phyloP scores from a whole-genome alignment of 441 rosid genomes.

The Biscutella laevigata region DNA sequence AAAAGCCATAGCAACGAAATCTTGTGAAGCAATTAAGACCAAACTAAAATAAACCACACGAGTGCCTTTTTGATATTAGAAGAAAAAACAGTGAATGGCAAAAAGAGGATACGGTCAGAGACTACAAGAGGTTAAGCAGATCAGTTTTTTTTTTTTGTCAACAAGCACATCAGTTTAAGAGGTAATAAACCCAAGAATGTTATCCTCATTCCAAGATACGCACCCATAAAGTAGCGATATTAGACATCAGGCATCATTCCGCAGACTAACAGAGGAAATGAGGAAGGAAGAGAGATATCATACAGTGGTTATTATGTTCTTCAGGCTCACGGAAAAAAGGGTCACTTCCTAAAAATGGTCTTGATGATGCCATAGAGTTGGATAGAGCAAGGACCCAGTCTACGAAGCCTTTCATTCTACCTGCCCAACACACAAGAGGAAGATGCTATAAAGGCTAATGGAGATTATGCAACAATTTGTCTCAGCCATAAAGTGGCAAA shows the following conservation, averaged over 20 bases:
- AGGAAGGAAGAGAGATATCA: not conserved
- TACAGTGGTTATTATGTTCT: constrained; percentile 37
- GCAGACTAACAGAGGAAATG: not conserved
- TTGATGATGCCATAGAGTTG: constrained; percentile 53
- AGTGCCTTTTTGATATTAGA: not conserved
- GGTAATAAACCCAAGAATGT: not conserved
- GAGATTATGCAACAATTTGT: not conserved
- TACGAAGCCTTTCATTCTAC: constrained; percentile 63
- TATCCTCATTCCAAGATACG: not conserved
- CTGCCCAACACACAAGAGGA: constrained; percentile 8
- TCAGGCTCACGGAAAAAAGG: constrained; percentile 32
- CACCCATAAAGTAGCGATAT: not conserved
- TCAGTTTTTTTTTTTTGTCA: too few species aligned
- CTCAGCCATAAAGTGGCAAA: not conserved
- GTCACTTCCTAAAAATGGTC: constrained; percentile 46
- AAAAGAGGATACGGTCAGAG: not conserved
- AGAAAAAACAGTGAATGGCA: not conserved
- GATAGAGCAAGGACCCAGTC: constrained; percentile 69
- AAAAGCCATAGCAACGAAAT: not conserved
- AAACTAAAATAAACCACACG: not conserved
- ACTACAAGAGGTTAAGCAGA: constrained; percentile 4
- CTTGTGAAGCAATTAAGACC: not conserved
- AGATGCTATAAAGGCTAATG: not conserved
- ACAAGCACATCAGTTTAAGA: too few species aligned
- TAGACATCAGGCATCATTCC: not conserved